Percentiles rank a stretch among this genome's conserved stretches.
These are phyloP conservation scores for Panicum miliaceum DNA, from an alignment of 176 grass and related monocot species.

Conservation along the genomic window DNA sequence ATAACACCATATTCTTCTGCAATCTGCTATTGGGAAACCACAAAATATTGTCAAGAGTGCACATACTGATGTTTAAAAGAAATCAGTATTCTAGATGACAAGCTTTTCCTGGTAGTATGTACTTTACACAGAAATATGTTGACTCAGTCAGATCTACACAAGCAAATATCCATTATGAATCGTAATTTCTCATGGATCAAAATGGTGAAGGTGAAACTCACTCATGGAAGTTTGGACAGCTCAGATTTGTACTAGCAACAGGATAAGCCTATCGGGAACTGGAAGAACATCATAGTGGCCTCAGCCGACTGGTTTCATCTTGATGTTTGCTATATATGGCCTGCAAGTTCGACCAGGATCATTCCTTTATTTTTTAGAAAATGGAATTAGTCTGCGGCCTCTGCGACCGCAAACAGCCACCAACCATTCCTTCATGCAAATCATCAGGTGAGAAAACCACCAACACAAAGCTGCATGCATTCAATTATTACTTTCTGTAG, in stretches of 20 bases:
- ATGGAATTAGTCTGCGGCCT: too few relatives aligned
- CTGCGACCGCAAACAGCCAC: too few relatives aligned
- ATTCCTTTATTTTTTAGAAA: slow-evolving; percentile 34
- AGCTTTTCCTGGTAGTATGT: slow-evolving; percentile 28
- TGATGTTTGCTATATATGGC: slow-evolving; percentile 42
- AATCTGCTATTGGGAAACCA: neutral
- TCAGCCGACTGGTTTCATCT: slow-evolving; percentile 41
- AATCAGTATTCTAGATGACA: slow-evolving; percentile 3
- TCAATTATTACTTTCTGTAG: slow-evolving; percentile 38
- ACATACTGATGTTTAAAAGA: slow-evolving; percentile 26
- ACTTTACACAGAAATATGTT: slow-evolving; percentile 24
- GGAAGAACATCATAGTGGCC: slow-evolving; percentile 33
- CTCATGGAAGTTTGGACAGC: slow-evolving; percentile 1
- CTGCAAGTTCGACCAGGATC: slow-evolving; percentile 34
- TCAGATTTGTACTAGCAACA: slow-evolving; percentile 11
- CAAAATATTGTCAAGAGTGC: slow-evolving; percentile 16
- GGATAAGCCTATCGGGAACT: slow-evolving; percentile 24
- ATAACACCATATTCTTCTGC: slow-evolving; percentile 15
- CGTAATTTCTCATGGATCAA: slow-evolving; percentile 31
- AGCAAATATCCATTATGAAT: slow-evolving; percentile 21
- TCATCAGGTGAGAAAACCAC: slow-evolving; percentile 53
- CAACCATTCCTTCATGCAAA: slow-evolving; percentile 40
- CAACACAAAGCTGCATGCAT: neutral
- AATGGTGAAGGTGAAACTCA: neutral
- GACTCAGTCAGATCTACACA: slow-evolving; percentile 12